These are phyloP conservation scores for Phytopythium delawarense DNA, from an alignment of 352 stramenopile species.

Conservation along the genomic window DNA sequence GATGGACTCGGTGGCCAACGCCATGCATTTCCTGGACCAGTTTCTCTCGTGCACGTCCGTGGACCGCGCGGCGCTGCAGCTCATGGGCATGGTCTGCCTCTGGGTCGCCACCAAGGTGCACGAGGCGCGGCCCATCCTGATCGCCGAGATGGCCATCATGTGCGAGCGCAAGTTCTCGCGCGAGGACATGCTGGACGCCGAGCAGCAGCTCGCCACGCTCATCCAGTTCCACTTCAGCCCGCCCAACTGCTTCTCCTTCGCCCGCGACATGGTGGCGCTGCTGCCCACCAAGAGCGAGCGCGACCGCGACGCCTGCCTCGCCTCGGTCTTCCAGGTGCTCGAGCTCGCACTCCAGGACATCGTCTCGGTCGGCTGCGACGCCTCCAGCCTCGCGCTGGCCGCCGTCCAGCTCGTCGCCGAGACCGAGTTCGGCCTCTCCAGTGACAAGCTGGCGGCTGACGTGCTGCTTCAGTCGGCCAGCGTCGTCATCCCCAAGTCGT, in stretches of 20 bases:
- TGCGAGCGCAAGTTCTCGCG: conserved; percentile 71
- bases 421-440: conserved; percentile 27
- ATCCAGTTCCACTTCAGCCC: conserved; percentile 66
- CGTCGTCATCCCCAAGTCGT: conserved; percentile 17
- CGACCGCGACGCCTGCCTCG: conserved; percentile 19
- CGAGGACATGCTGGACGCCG: conserved; percentile 50
- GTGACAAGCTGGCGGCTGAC: conserved; percentile 16
- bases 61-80: conserved; percentile 66
- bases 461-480: conserved; percentile 10
- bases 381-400: conserved; percentile 39
- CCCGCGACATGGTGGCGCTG: conserved; percentile 51
- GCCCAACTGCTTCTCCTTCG: conserved; percentile 58
- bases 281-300: conserved; percentile 19
- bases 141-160: conserved; percentile 73
- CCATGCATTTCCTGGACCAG: conserved; percentile 70
- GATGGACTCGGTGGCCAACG: conserved; percentile 52
- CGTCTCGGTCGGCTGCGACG: conserved; percentile 26
- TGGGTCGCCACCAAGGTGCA: conserved; percentile 73
- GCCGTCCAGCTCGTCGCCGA: conserved; percentile 42
- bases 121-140: conserved; percentile 58
- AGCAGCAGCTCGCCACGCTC: conserved; percentile 50
- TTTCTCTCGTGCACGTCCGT: conserved; percentile 64
- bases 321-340: conserved; percentile 35
- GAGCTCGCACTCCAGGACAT: conserved; percentile 31
- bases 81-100: conserved; percentile 74